These are phyloP conservation scores for Sclerotinia spermophila DNA, from an alignment of 2,329 filamentous ascomycete species.

Conservation along the genomic window DNA sequence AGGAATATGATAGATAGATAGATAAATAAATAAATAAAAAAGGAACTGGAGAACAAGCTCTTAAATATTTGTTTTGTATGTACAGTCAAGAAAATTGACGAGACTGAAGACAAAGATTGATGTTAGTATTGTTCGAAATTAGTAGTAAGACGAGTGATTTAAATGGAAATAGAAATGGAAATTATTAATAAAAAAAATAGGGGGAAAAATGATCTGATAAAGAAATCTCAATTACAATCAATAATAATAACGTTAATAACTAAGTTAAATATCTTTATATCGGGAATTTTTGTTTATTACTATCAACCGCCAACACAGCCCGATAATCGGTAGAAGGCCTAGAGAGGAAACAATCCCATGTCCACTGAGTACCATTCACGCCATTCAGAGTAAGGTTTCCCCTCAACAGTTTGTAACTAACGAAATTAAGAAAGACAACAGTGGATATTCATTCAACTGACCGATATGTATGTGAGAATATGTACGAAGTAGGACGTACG, in stretches of 20 bases:
- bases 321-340: conserved; percentile 9
- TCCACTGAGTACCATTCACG: neutral
- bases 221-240: too few relatives aligned
- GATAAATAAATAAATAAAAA: neutral
- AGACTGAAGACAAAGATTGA: conserved; percentile 15
- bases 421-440: neutral
- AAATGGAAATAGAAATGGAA: neutral
- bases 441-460: neutral
- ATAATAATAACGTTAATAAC: too few relatives aligned
- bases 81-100: conserved; percentile 7
- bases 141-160: neutral
- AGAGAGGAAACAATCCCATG: conserved; percentile 11
- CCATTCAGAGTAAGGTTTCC: neutral
- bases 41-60: neutral
- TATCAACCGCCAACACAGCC: conserved; percentile 10
- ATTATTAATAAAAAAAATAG: neutral
- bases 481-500: too few relatives aligned
- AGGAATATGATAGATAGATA: too few relatives aligned
- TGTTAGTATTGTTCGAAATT: conserved; percentile 17
- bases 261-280: too few relatives aligned
- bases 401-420: neutral
- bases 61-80: neutral
- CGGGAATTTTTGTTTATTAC: too few relatives aligned
- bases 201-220: neutral
- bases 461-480: neutral